phyloP scores from a whole-genome alignment of 805 yeast genomes.

The Cyberlindnera veronae region DNA sequence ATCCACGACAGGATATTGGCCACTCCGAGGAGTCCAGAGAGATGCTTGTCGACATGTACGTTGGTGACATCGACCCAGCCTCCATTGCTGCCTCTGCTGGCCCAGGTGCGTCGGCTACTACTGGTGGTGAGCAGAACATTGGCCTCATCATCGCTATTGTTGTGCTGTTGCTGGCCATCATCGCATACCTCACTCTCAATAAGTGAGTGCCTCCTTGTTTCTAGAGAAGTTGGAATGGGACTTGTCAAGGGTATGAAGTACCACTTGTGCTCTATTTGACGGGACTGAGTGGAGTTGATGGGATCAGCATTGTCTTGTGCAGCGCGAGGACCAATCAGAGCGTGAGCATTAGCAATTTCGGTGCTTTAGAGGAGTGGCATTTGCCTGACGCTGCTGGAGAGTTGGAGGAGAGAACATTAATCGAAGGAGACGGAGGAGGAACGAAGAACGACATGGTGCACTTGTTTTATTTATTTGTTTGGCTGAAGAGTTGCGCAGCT shows the following conservation, averaged over 20 bases:
- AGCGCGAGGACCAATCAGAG: conserved; percentile 9
- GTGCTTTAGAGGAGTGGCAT: neutral
- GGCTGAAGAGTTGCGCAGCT: neutral
- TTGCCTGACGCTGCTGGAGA: too few relatives aligned
- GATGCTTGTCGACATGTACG: conserved; percentile 57
- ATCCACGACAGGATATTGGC: conserved; percentile 67
- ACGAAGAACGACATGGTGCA: too few relatives aligned
- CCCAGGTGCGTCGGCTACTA: conserved; percentile 22
- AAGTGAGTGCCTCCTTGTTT: conserved; percentile 1
- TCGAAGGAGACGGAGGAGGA: too few relatives aligned
- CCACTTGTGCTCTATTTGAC: neutral
- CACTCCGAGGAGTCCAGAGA: conserved; percentile 96
- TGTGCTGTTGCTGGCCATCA: conserved; percentile 20
- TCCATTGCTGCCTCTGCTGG: conserved; percentile 41
- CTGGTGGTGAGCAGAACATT: conserved; percentile 27
- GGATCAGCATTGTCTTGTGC: neutral
- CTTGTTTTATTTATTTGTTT: neutral
- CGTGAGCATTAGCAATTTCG: conserved; percentile 12
- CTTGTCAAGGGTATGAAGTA: neutral
- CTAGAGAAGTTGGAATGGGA: too few relatives aligned
- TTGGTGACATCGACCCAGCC: conserved; percentile 78
- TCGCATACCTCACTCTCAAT: conserved; percentile 19
- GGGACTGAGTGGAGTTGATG: neutral
- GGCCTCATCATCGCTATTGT: conserved; percentile 23
- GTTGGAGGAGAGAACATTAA: too few relatives aligned